Evolutionary conservation across 371 early-diverging fungal species (phyloP), one percentile per base, ranked within the genome.

Genomic region (Racocetra persica): DNA sequence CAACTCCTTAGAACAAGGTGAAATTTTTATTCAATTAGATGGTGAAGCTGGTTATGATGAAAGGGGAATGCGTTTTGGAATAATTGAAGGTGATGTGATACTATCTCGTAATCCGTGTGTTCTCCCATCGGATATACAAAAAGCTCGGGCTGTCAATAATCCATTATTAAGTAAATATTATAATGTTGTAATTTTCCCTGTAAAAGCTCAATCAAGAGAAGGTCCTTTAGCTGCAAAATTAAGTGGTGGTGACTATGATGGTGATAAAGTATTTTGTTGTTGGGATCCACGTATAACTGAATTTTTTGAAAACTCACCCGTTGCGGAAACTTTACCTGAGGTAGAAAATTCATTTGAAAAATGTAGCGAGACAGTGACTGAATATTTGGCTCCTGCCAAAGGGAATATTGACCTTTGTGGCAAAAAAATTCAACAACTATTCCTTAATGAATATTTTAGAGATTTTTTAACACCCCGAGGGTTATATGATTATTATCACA

Each of bases 241-340:
- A 5, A 83, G 85, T 80, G 89, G 89, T 41, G 89, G 89, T 81
- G 89, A 89, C 75, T 89, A 89, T 80, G 89, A 89, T 84, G 89
- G 89, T 67, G 89, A 89, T 82, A 84, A 86, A 65, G 88, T 89
- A 51, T 89, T 88, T 66, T 87, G 87, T 72, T 89, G 88, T 67
- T 88, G 89, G 89, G 89, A 88, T 81, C 83, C 84, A 20, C 84
- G 86, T 22, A 82, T 89, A 11, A 88, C 86, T 0, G 51, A 87
- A 4, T 82, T 83, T 0, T 89, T 85, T 32, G 38, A 62, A 4
- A 60, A 84, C 0, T 83, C 83, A 0, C 83, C 85, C 1, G 83
- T 88, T 2, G 51, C 63, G 0, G 32, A 70, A 16, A 75, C 75
- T 41, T 77, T 82, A 11, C 63, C 77, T 7, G 54, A 71, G 4